A percentile compares a stretch with the other conserved stretches of the same genome.
Evolutionary conservation across 805 yeast species (phyloP).

Genomic region (Lipomyces mesembrius): DNA sequence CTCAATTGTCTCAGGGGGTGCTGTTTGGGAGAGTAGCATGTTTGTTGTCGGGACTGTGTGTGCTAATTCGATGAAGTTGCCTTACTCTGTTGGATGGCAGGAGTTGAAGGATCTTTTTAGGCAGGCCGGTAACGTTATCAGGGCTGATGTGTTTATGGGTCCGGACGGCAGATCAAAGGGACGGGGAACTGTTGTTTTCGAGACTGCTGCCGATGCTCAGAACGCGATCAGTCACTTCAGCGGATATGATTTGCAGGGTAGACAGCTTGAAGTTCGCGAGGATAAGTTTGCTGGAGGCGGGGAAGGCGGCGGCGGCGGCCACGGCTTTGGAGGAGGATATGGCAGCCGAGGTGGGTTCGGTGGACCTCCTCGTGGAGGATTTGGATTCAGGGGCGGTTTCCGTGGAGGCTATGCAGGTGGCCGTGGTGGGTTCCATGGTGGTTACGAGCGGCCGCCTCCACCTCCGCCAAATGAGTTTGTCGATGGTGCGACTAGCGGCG

Average conservation of each 20-base stretch:
- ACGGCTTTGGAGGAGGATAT: conserved; percentile 31
- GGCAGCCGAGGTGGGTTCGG: conserved; percentile 14
- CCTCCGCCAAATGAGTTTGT: conserved; percentile 56
- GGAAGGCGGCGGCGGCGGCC: conserved; percentile 30
- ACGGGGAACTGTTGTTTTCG: conserved; percentile 78
- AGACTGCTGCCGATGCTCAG: conserved; percentile 66
- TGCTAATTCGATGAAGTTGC: conserved; percentile 66
- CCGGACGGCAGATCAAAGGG: conserved; percentile 81
- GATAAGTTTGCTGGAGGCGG: conserved; percentile 52
- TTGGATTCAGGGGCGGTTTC: conserved; percentile 16
- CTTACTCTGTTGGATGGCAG: conserved; percentile 82
- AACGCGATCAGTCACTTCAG: conserved; percentile 71
- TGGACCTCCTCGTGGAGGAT: conserved; percentile 5
- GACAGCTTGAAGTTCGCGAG: conserved; percentile 77
- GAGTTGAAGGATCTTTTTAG: conserved; percentile 83
- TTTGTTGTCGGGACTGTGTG: conserved; percentile 8
- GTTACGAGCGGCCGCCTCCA: conserved; percentile 15
- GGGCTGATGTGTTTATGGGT: conserved; percentile 77
- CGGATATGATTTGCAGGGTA: conserved; percentile 74
- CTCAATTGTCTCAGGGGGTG: conserved; percentile 8
- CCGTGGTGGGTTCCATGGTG: conserved; percentile 9
- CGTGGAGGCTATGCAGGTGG: conserved; percentile 9
- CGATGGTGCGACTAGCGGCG: conserved; percentile 65
- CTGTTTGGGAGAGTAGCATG: conserved; percentile 1
- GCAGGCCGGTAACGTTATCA: conserved; percentile 72